These are phyloP conservation scores for thale cress (Arabidopsis thaliana) DNA, from an alignment of 345 rosid genomes.

Conservation along the genomic window TAIR10.1 NC_003071.7:18441001-18441500, in stretches of 20 bases:
- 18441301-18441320: conserved; percentile 38
- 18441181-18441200: conserved; percentile 31
- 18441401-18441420: conserved; percentile 42
- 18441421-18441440: conserved; percentile 39
- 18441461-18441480: conserved; percentile 43
- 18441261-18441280: conserved; percentile 23
- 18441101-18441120: conserved; percentile 44
- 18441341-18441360: conserved; percentile 34
- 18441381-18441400: conserved; percentile 35
- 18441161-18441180: conserved; percentile 54
- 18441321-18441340: conserved; percentile 42
- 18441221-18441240: conserved; percentile 21
- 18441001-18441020: too few relatives aligned
- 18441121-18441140: conserved; percentile 36
- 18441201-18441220: conserved; percentile 31
- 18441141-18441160: conserved; percentile 50
- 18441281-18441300: conserved; percentile 39
- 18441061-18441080: conserved; percentile 39
- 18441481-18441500: conserved; percentile 29
- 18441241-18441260: conserved; percentile 1
- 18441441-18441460: conserved; percentile 46
- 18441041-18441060: conserved; percentile 32
- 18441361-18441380: conserved; percentile 37
- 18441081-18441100: conserved; percentile 39
- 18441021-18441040: too few relatives aligned